Conservation (phyloP, 305 asterid species). For the Vinca major region DNA sequence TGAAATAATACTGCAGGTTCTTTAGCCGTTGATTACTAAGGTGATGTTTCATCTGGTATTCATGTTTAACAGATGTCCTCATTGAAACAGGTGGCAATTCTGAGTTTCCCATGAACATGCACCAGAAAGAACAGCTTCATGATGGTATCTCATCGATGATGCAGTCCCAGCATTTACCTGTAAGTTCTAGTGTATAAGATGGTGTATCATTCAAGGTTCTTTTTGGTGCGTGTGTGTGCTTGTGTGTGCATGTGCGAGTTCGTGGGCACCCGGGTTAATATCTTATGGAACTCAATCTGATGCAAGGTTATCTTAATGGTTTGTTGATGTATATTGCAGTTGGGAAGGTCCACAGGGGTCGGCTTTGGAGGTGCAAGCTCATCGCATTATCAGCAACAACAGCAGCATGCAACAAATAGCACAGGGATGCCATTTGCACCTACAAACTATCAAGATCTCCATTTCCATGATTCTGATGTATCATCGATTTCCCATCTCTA, state of each 20-base stretch:
- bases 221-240: neutral
- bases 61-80: neutral
- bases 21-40: neutral
- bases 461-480: constrained; percentile 80
- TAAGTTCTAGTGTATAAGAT: constrained; percentile 31
- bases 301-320: constrained; percentile 10
- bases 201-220: too few species aligned
- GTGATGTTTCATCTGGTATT: neutral
- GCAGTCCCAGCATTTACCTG: constrained; percentile 72
- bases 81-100: constrained; percentile 50
- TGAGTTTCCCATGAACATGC: constrained; percentile 54
- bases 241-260: neutral
- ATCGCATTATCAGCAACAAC: constrained; percentile 74
- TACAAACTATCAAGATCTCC: constrained; percentile 84
- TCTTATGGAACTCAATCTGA: neutral
- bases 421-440: constrained; percentile 61
- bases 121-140: constrained; percentile 77
- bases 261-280: constrained; percentile 1
- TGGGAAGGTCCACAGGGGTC: constrained; percentile 78
- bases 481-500: constrained; percentile 61
- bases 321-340: constrained; percentile 39
- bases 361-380: constrained; percentile 64
- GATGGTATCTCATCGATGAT: constrained; percentile 57
- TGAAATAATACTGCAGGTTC: neutral
- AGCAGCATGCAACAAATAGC: constrained; percentile 55